A percentile compares a stretch with the other conserved stretches of the same genome.
Evolutionary conservation across 2,329 filamentous ascomycete genomes (phyloP).

Genomic region (Colletotrichum coccodes): DNA sequence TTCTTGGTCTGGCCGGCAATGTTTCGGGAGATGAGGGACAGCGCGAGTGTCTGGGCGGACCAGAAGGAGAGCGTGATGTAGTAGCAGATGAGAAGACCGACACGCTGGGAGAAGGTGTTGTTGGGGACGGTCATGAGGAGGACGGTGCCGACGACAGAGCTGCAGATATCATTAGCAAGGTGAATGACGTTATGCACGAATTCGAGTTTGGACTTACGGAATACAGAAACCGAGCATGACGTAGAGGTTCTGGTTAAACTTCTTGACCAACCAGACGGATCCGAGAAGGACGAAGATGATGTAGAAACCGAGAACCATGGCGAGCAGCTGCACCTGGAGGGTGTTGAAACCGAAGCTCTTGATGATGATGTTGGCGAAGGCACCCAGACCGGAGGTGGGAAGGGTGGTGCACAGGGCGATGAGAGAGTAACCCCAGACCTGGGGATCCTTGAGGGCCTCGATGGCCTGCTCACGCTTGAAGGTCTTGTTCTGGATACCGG

Average conservation of each 20-base stretch:
- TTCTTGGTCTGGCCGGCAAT: conserved; percentile 81
- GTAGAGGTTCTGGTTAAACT: conserved; percentile 73
- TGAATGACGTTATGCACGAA: background rate
- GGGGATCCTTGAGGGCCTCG: conserved; percentile 70
- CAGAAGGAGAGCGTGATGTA: conserved; percentile 84
- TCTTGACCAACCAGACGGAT: conserved; percentile 75
- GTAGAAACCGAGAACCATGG: conserved; percentile 79
- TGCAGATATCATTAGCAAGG: conserved; percentile 38
- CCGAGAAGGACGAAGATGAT: conserved; percentile 77
- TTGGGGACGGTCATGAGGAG: conserved; percentile 76
- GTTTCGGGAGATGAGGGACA: conserved; percentile 76
- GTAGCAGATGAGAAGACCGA: conserved; percentile 77
- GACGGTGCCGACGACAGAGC: conserved; percentile 77
- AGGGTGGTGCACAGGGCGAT: conserved; percentile 79
- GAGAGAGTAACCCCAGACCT: conserved; percentile 71
- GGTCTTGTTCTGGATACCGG: conserved; percentile 65
- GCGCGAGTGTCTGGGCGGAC: conserved; percentile 74
- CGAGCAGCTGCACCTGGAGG: conserved; percentile 76
- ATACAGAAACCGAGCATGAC: conserved; percentile 74
- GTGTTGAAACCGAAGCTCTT: conserved; percentile 72
- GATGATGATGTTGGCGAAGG: conserved; percentile 81
- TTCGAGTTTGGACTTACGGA: conserved; percentile 61
- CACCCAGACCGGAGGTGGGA: conserved; percentile 77
- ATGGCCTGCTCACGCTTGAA: conserved; percentile 58
- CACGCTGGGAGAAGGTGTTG: conserved; percentile 64